Base-by-base conservation (phyloP, 1,284 basidiomycete species). In the Austroboletus niveus region DNA sequence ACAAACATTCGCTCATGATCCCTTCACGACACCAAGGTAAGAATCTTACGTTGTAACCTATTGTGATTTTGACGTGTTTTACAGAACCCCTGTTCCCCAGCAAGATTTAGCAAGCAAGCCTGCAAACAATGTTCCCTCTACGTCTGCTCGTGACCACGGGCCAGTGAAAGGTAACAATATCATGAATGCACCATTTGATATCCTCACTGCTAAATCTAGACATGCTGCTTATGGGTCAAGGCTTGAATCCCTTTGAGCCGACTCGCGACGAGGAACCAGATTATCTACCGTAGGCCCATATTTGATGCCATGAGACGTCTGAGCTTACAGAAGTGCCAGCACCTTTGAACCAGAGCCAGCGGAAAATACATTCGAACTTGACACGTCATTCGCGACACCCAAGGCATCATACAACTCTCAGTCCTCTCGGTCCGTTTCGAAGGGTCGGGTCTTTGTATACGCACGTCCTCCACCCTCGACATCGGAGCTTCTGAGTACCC, bases 391-490 rank as follows among this genome's bases (percentile, higher is more conserved):
- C 30, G 38, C 48, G 10, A 30, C 27, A 1, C 55, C 53, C 12
- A 52, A 27, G 15, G 68, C 68, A 5, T 69, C 60, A 4, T 63
- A 63, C 46, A 49, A 45, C 17, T 56, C 52, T n/a, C 52, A 42
- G 41, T 5, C 22, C 2, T 45, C 60, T 22, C 62, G 51, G 11
- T 41, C 53, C 15, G 44, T 45, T 4, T 48, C 29, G 3, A 49
- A 35, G 7, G 45, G 58, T 41, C 54, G 47, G 5, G 36, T 42
- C 8, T 48, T 61, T 69, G 61, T 72, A 27, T 94, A 87, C 58
- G 64, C 70, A 3, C 51, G 61, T 4, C 57, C 69, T 6, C 84
- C 92, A 0, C 92, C 92, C 2, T 70, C 79, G 2, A 49, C 67
- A 3, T 61, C 68, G 0, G 73, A 84, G 10, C 75, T 96, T 0